Percentiles rank a stretch among this genome's conserved stretches.
These are phyloP conservation scores for Nemania sp. DNA, from an alignment of 2,329 filamentous ascomycete species.

Conservation along the genomic window DNA sequence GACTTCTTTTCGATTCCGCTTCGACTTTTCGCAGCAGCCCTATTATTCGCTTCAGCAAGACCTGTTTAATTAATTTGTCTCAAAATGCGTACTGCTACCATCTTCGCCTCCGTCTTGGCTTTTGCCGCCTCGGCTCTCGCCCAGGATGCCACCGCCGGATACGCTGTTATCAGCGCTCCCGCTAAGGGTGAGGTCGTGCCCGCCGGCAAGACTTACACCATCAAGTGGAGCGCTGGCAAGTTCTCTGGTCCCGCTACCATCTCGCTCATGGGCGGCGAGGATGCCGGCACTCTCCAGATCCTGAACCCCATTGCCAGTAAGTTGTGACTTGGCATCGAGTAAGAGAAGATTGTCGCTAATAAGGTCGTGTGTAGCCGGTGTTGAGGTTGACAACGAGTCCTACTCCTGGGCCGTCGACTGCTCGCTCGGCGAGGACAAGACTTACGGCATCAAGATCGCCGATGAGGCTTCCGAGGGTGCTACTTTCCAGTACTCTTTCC, in stretches of 20 bases:
- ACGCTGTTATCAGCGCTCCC: conserved; percentile 66
- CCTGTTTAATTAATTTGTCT: conserved; percentile 27
- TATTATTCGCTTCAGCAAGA: conserved; percentile 4
- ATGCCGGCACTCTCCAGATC: conserved; percentile 57
- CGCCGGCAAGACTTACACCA: conserved; percentile 62
- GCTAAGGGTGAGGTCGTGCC: conserved; percentile 56
- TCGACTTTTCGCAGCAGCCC: conserved; percentile 6
- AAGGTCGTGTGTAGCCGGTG: conserved; percentile 53
- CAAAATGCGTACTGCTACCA: conserved; percentile 68
- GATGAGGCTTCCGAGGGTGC: conserved; percentile 58
- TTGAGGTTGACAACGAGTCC: conserved; percentile 59
- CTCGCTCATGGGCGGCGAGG: conserved; percentile 65
- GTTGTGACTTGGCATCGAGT: conserved; percentile 49
- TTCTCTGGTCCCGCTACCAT: conserved; percentile 63
- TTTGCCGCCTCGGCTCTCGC: conserved; percentile 64
- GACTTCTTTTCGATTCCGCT: conserved; percentile 1
- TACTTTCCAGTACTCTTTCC: conserved; percentile 72
- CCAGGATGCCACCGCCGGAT: conserved; percentile 62
- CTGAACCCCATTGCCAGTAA: conserved; percentile 62
- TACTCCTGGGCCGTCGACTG: conserved; percentile 65
- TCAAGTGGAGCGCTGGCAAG: conserved; percentile 62
- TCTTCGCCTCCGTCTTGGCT: conserved; percentile 63
- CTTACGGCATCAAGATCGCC: conserved; percentile 70
- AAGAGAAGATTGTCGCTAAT: conserved; percentile 38
- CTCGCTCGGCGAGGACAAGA: conserved; percentile 57